These are phyloP conservation scores for Termitomyces sp. DNA, from an alignment of 768 basidiomycete species.

Conservation along the genomic window DNA sequence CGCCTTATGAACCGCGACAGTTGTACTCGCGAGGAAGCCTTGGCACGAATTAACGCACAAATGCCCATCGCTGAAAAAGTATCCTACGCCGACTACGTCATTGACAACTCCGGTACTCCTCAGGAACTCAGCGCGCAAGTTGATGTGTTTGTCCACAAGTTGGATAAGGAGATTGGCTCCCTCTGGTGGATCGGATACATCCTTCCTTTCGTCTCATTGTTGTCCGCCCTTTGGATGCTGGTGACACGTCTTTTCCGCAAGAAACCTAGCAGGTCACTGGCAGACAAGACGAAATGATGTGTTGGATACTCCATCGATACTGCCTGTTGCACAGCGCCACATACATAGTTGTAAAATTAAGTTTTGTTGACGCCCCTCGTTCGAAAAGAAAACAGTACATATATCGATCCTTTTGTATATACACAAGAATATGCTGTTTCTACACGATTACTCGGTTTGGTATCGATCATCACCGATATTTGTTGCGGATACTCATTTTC, in stretches of 20 bases:
- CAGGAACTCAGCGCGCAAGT: slow-evolving; percentile 59
- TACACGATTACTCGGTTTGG: slow-evolving; percentile 9
- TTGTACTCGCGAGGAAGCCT: slow-evolving; percentile 61
- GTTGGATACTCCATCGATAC: neutral
- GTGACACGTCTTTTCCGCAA: slow-evolving; percentile 8
- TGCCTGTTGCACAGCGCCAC: neutral
- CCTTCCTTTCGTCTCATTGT: slow-evolving; percentile 14
- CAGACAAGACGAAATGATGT: slow-evolving; percentile 10
- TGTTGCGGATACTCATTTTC: slow-evolving; percentile 6
- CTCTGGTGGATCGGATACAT: slow-evolving; percentile 39
- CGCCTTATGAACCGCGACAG: slow-evolving; percentile 75
- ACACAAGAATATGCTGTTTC: slow-evolving; percentile 14
- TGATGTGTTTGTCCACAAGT: slow-evolving; percentile 35
- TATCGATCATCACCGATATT: slow-evolving; percentile 10
- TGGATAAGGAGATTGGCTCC: slow-evolving; percentile 47
- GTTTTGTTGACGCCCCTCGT: too few relatives aligned
- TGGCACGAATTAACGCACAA: slow-evolving; percentile 73
- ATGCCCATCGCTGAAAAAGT: slow-evolving; percentile 76
- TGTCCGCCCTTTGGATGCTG: slow-evolving; percentile 11
- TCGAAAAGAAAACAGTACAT: neutral
- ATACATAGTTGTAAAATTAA: neutral
- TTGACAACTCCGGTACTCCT: slow-evolving; percentile 83
- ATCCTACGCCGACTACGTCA: slow-evolving; percentile 74
- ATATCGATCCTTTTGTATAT: slow-evolving; percentile 14
- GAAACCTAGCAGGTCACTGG: slow-evolving; percentile 3